Conservation (phyloP, 371 early-diverging fungal species). For the Saksenaea oblongispora region DNA sequence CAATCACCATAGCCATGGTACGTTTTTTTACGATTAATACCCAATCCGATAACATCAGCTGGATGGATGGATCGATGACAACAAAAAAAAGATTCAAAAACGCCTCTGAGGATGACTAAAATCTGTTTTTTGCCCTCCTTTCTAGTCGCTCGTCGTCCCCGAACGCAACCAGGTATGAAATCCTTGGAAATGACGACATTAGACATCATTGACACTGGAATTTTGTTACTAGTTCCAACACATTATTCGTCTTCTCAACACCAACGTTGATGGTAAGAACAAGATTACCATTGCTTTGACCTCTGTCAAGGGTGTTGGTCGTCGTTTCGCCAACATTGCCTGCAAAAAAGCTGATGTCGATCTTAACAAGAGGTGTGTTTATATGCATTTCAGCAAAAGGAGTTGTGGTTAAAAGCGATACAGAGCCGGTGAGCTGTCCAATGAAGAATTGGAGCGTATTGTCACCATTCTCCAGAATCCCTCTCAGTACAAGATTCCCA, state of each 20-base stretch:
- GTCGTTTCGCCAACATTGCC: constrained; percentile 94
- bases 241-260: constrained; percentile 99
- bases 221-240: constrained; percentile 75
- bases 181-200: not conserved
- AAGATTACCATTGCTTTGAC: constrained; percentile 96
- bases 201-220: not conserved
- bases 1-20: not conserved
- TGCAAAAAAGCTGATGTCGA: constrained; percentile 98
- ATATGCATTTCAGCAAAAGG: not conserved
- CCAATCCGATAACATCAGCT: not conserved
- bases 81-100: not conserved
- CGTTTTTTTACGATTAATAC: not conserved
- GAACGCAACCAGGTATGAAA: constrained; percentile 64
- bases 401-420: not conserved
- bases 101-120: not conserved
- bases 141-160: constrained; percentile 84
- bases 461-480: constrained; percentile 90
- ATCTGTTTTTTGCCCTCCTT: constrained; percentile 9
- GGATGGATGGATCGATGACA: constrained; percentile 19
- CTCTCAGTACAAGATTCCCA: constrained; percentile 93
- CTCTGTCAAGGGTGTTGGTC: constrained; percentile 97
- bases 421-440: constrained; percentile 95
- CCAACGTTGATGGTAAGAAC: constrained; percentile 97
- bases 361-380: constrained; percentile 78
- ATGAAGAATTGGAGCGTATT: constrained; percentile 88